Evolutionary conservation across 2,329 filamentous ascomycete species (phyloP).

Genomic region (Penicillium brasilianum): DNA sequence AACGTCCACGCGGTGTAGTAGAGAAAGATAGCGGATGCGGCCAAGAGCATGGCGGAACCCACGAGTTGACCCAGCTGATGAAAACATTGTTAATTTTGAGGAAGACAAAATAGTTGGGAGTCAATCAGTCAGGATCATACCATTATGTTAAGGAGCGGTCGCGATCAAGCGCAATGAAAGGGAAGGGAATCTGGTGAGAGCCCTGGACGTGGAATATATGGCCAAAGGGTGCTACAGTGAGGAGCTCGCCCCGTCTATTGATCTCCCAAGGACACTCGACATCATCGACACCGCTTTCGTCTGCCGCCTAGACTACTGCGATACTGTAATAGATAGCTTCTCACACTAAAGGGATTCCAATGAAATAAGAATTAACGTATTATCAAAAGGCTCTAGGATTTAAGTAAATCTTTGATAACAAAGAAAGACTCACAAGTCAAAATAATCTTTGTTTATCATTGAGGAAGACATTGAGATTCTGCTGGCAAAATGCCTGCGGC

Average conservation of each 20-base stretch:
- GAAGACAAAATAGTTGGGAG: neutral
- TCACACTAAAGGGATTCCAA: neutral
- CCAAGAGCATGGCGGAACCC: slow-evolving; percentile 75
- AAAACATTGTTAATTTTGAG: slow-evolving; percentile 19
- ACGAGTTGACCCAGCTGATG: slow-evolving; percentile 86
- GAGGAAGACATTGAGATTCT: neutral
- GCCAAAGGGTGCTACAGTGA: slow-evolving; percentile 18
- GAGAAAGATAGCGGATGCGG: slow-evolving; percentile 73
- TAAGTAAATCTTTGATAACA: neutral
- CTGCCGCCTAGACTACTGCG: neutral
- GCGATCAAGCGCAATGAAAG: slow-evolving; percentile 14
- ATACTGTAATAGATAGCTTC: neutral
- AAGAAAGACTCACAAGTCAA: too few species aligned
- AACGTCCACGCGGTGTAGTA: slow-evolving; percentile 99
- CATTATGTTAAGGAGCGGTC: slow-evolving; percentile 35
- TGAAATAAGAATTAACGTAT: too few species aligned
- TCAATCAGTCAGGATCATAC: slow-evolving; percentile 19
- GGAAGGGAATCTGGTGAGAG: slow-evolving; percentile 14
- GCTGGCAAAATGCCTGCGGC: neutral
- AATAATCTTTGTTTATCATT: too few species aligned
- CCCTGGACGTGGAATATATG: slow-evolving; percentile 16
- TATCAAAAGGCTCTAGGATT: too few species aligned
- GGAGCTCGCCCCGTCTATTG: slow-evolving; percentile 27
- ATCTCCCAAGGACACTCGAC: slow-evolving; percentile 7
- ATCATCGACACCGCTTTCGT: neutral